Evolutionary conservation across 495 filamentous ascomycete species (phyloP).

Genomic region (Penicillium lividum): DNA sequence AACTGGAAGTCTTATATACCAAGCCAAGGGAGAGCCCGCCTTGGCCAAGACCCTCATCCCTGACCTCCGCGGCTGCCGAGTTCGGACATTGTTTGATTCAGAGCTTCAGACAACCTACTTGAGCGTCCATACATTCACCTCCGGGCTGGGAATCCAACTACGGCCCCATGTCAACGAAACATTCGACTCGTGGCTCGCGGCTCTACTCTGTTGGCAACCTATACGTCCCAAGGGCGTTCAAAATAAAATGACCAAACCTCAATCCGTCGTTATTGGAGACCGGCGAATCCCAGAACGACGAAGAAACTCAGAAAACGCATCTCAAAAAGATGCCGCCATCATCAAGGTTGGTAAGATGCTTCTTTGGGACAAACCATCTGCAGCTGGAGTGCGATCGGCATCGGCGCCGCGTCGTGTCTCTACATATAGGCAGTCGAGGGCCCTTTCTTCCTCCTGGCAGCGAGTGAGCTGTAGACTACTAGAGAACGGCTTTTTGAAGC

Average conservation of each 20-base stretch:
- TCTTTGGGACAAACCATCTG: conserved; percentile 70
- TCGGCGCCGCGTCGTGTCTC: conserved; percentile 44
- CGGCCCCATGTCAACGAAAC: conserved; percentile 73
- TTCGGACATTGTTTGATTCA: conserved; percentile 63
- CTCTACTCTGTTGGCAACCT: conserved; percentile 91
- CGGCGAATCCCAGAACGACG: conserved; percentile 53
- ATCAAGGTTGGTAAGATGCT: conserved; percentile 97
- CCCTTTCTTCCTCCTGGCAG: conserved; percentile 68
- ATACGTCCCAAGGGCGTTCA: conserved; percentile 72
- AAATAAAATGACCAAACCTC: conserved; percentile 73
- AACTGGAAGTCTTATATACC: conserved; percentile 56
- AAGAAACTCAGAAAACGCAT: conserved; percentile 61
- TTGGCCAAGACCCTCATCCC: conserved; percentile 65
- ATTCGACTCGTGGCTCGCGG: conserved; percentile 89
- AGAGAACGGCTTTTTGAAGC: conserved; percentile 92
- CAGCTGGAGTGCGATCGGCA: conserved; percentile 42
- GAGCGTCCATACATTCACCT: conserved; percentile 71
- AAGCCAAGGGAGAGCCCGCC: conserved; percentile 57
- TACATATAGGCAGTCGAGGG: conserved; percentile 57
- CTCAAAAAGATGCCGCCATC: conserved; percentile 77
- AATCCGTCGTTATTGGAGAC: conserved; percentile 51
- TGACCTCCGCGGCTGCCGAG: conserved; percentile 84
- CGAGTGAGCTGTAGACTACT: conserved; percentile 89
- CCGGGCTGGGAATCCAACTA: conserved; percentile 69
- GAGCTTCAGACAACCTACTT: conserved; percentile 73